phyloP scores from a whole-genome alignment of 2,329 filamentous ascomycete species.

The Colletotrichum cereale region DNA sequence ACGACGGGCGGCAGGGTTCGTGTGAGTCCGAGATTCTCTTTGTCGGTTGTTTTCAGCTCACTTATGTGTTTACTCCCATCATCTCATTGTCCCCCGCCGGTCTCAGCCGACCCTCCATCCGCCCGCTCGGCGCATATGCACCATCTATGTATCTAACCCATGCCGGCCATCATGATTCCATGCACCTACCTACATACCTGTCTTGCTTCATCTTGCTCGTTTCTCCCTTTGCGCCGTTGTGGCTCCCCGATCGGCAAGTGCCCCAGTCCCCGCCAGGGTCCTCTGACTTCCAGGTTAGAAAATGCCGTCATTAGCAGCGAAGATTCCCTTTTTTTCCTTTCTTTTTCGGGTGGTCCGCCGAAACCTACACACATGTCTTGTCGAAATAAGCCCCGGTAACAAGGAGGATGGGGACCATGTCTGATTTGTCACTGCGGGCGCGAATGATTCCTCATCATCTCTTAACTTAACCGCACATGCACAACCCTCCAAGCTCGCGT shows the following conservation, averaged over 20 bases:
- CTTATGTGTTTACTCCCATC: not conserved
- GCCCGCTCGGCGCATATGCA: constrained; percentile 4
- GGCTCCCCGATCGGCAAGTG: constrained; percentile 6
- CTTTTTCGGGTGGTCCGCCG: not conserved
- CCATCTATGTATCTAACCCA: not conserved
- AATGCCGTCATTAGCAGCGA: not conserved
- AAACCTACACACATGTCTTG: not conserved
- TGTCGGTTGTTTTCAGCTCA: constrained; percentile 12
- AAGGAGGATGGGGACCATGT: not conserved
- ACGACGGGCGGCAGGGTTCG: constrained; percentile 22
- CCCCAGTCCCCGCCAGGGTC: not conserved
- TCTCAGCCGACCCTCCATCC: not conserved
- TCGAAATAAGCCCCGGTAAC: not conserved
- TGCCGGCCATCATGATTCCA: constrained; percentile 8
- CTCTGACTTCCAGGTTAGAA: not conserved
- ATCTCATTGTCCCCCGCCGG: not conserved
- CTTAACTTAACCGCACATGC: not conserved
- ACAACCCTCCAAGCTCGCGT: constrained; percentile 6
- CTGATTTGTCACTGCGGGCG: constrained; percentile 16
- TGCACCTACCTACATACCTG: not conserved
- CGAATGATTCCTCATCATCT: constrained; percentile 34
- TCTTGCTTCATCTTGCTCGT: not conserved
- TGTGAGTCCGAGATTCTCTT: constrained; percentile 24
- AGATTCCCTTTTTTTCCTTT: not conserved
- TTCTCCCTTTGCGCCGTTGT: not conserved